Percentiles rank a stretch among this genome's conserved stretches.
phyloP scores from a whole-genome alignment of 2,329 filamentous ascomycete genomes.

The Stachybotrys chartarum region DNA sequence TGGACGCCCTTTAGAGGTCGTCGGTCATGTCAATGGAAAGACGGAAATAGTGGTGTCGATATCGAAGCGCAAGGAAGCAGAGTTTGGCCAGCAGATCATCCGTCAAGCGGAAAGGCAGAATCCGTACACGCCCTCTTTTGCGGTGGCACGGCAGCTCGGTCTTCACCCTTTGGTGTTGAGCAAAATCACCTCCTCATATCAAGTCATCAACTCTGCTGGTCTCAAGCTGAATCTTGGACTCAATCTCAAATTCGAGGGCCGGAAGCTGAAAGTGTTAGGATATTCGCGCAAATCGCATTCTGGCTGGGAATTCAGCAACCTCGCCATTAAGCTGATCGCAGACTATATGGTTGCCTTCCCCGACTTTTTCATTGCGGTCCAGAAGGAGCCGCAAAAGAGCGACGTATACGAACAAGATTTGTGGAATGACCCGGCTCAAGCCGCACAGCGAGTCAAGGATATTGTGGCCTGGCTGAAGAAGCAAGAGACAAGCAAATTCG shows the following conservation, averaged over 20 bases:
- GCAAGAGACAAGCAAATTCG: constrained; percentile 84
- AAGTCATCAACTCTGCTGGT: constrained; percentile 69
- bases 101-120: constrained; percentile 59
- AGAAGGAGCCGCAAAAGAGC: constrained; percentile 76
- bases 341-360: constrained; percentile 93
- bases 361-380: constrained; percentile 87
- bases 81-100: constrained; percentile 75
- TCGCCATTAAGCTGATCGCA: constrained; percentile 71
- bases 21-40: constrained; percentile 65
- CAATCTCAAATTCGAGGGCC: constrained; percentile 94
- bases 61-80: constrained; percentile 64
- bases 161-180: constrained; percentile 84
- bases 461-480: constrained; percentile 90
- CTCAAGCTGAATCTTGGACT: constrained; percentile 83
- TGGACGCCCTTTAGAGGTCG: constrained; percentile 80
- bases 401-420: constrained; percentile 81
- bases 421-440: constrained; percentile 65
- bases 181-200: constrained; percentile 93
- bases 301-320: constrained; percentile 93
- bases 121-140: constrained; percentile 78
- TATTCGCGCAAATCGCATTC: constrained; percentile 81
- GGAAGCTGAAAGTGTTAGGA: constrained; percentile 90
- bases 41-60: constrained; percentile 72
- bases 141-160: constrained; percentile 74
- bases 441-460: constrained; percentile 79